Percentiles rank a stretch among this genome's conserved stretches.
These are phyloP conservation scores for Aspergillus transmontanensis DNA, from an alignment of 2,329 filamentous ascomycete genomes.

Conservation along the genomic window DNA sequence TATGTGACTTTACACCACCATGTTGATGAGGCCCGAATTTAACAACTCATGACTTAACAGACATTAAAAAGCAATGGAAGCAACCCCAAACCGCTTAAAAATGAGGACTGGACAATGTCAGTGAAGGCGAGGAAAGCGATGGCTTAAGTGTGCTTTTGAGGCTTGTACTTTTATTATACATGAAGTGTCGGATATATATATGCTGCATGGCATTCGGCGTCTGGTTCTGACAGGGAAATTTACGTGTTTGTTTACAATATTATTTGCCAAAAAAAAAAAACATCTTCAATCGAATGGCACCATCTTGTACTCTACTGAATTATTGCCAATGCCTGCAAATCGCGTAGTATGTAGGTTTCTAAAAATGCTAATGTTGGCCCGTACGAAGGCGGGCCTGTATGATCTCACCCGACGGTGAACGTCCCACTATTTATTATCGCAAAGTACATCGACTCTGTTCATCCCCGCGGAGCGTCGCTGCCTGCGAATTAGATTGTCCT, in stretches of 20 bases:
- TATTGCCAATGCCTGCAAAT: neutral
- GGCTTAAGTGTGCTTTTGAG: slow-evolving; percentile 6
- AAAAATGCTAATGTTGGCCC: neutral
- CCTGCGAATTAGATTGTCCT: neutral
- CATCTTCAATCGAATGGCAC: neutral
- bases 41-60: slow-evolving; percentile 25
- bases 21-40: neutral
- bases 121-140: slow-evolving; percentile 7
- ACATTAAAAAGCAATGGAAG: slow-evolving; percentile 52
- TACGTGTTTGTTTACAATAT: slow-evolving; percentile 16
- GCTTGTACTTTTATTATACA: slow-evolving; percentile 28
- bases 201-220: slow-evolving; percentile 43
- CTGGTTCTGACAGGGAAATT: slow-evolving; percentile 30
- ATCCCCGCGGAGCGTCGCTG: neutral
- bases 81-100: slow-evolving; percentile 33
- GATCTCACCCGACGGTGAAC: slow-evolving; percentile 8
- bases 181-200: slow-evolving; percentile 32
- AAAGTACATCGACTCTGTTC: neutral
- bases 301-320: neutral
- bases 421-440: slow-evolving; percentile 9
- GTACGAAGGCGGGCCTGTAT: neutral
- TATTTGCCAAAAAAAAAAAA: neutral
- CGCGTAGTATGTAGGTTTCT: neutral
- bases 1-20: slow-evolving; percentile 49
- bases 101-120: slow-evolving; percentile 10